These are phyloP conservation scores for Trichophyton benhamiae DNA, from an alignment of 2,329 filamentous ascomycete species.

Conservation along the genomic window DNA sequence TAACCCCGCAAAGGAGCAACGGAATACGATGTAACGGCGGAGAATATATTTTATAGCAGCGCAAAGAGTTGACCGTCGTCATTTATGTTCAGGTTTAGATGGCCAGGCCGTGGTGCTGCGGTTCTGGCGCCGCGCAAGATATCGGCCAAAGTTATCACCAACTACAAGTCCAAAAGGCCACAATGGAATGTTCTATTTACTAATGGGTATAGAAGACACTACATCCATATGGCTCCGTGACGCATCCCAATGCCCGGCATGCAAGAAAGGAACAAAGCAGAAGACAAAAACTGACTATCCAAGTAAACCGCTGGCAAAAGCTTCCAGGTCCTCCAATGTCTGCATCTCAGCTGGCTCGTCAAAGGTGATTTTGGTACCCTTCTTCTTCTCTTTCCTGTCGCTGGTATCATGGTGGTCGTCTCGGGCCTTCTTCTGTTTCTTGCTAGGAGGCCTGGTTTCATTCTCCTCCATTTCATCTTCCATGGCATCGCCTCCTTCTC, in stretches of 20 bases:
- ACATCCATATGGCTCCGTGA: too few relatives aligned
- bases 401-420: slow-evolving; percentile 18
- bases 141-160: too few relatives aligned
- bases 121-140: neutral
- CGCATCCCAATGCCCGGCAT: too few relatives aligned
- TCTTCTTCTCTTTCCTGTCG: slow-evolving; percentile 18
- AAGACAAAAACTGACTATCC: slow-evolving; percentile 16
- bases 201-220: too few relatives aligned
- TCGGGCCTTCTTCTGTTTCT: slow-evolving; percentile 32
- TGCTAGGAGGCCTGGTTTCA: slow-evolving; percentile 22
- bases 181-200: too few relatives aligned
- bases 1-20: neutral
- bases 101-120: neutral
- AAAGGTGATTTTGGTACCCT: slow-evolving; percentile 15
- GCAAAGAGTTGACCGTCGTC: too few relatives aligned
- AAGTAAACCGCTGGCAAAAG: slow-evolving; percentile 34
- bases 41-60: neutral
- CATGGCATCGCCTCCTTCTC: slow-evolving; percentile 8
- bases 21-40: neutral
- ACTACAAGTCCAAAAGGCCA: too few relatives aligned
- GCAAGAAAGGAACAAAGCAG: neutral
- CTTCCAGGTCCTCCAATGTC: slow-evolving; percentile 38
- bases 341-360: slow-evolving; percentile 25
- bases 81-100: neutral
- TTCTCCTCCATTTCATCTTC: slow-evolving; percentile 12